Conservation (phyloP, 345 rosid genomes). For the Populus simonii region DNA sequence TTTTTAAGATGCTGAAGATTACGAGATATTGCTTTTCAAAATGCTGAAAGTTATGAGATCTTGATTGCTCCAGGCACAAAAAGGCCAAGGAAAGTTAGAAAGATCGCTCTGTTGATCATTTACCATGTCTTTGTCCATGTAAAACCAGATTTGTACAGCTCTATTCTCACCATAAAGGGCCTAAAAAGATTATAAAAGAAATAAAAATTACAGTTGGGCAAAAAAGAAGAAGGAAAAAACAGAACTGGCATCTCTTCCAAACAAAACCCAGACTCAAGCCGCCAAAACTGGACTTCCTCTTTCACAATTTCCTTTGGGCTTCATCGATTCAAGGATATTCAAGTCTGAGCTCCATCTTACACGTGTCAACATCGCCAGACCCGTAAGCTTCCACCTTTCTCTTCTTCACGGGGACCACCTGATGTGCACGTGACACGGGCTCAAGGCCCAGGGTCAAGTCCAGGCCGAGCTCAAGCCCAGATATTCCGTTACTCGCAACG, state of each 20-base stretch:
- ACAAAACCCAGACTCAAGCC: conserved; percentile 15
- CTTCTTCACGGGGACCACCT: conserved; percentile 74
- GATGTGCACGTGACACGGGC: conserved; percentile 47
- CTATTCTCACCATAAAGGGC: conserved; percentile 16
- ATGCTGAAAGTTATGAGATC: too few species aligned
- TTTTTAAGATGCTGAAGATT: too few species aligned
- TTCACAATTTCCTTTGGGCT: background rate
- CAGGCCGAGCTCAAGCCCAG: conserved; percentile 36
- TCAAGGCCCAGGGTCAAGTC: conserved; percentile 66
- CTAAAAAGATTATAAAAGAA: background rate
- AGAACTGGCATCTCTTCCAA: conserved; percentile 2
- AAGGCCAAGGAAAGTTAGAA: background rate
- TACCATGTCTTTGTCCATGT: conserved; percentile 5
- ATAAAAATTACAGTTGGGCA: background rate
- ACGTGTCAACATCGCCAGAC: conserved; percentile 39
- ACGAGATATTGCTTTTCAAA: too few species aligned
- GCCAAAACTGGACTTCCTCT: conserved; percentile 21
- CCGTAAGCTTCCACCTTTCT: conserved; percentile 42
- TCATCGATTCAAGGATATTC: conserved; percentile 10
- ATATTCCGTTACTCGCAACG: background rate
- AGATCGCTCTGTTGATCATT: conserved; percentile 4
- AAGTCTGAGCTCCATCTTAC: conserved; percentile 62
- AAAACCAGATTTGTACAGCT: conserved; percentile 22
- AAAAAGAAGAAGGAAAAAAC: background rate
- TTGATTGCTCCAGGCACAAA: too few species aligned